Evolutionary conservation across 2,329 filamentous ascomycete species (phyloP).

Genomic region (Colletotrichum gigasporum): DNA sequence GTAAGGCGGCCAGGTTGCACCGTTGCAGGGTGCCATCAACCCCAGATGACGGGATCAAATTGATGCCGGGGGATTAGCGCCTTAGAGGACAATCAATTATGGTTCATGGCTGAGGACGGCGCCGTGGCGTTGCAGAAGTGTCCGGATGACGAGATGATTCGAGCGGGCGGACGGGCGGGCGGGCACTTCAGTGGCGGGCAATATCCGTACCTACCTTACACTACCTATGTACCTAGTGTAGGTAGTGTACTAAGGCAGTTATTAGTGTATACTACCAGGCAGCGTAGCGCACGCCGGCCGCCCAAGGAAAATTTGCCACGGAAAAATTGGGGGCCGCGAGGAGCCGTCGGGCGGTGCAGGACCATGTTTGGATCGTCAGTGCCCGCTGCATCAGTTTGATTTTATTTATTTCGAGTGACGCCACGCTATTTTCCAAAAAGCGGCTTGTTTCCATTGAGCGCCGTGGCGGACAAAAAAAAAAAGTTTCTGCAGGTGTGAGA

Average conservation of each 20-base stretch:
- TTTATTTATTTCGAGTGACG: not conserved
- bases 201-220: too few species aligned
- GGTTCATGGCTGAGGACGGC: not conserved
- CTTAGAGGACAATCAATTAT: conserved; percentile 7
- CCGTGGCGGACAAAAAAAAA: conserved; percentile 6
- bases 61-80: not conserved
- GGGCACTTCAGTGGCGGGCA: not conserved
- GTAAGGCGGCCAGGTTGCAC: not conserved
- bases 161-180: conserved; percentile 9
- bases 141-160: not conserved
- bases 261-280: too few species aligned
- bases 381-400: conserved; percentile 1
- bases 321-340: conserved; percentile 19
- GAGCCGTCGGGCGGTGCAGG: conserved; percentile 4
- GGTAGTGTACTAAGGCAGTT: too few species aligned
- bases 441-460: conserved; percentile 11
- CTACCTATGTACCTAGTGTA: too few species aligned
- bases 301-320: conserved; percentile 16
- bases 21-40: not conserved
- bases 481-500: conserved; percentile 23
- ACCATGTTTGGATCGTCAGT: conserved; percentile 16
- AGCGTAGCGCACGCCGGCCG: not conserved
- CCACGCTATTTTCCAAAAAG: not conserved
- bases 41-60: conserved; percentile 1
- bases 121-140: not conserved